Evolutionary conservation across 164 flowering plant genomes (phyloP).

Genomic region (Tinospora cordifolia): DNA sequence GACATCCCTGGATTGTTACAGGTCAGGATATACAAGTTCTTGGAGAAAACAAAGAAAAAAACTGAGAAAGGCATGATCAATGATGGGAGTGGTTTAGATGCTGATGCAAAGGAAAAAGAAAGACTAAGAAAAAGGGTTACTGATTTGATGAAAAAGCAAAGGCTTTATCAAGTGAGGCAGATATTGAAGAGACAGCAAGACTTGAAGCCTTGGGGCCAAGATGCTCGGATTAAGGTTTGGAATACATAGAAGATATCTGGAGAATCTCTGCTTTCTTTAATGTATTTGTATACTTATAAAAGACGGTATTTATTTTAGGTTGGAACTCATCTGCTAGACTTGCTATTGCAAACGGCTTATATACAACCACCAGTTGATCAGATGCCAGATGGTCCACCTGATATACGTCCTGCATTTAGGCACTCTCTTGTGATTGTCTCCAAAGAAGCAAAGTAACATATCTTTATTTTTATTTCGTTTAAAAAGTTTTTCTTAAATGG

Average conservation of each 20-base stretch:
- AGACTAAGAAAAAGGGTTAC: conserved; percentile 50
- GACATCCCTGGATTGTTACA: conserved; percentile 17
- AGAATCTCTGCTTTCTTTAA: neutral
- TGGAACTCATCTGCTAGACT: conserved; percentile 78
- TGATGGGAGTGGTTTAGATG: conserved; percentile 28
- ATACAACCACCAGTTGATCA: conserved; percentile 77
- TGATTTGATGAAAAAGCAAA: conserved; percentile 65
- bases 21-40: conserved; percentile 64
- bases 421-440: conserved; percentile 44
- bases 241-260: neutral
- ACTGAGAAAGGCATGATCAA: conserved; percentile 15
- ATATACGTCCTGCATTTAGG: conserved; percentile 82
- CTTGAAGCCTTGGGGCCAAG: conserved; percentile 61
- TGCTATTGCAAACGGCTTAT: conserved; percentile 74
- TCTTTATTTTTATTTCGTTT: neutral
- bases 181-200: conserved; percentile 52
- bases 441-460: conserved; percentile 35
- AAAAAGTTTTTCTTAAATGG: conserved; percentile 3
- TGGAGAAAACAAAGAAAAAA: conserved; percentile 62
- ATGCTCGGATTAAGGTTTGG: conserved; percentile 64
- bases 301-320: conserved; percentile 40
- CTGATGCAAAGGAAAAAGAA: conserved; percentile 34
- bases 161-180: conserved; percentile 40
- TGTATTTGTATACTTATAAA: neutral
- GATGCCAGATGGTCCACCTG: conserved; percentile 58